A percentile compares a stretch with the other conserved stretches of the same genome.
These are phyloP conservation scores for Coemansia brasiliensis DNA, from an alignment of 192 early-diverging fungal genomes.

Conservation along the genomic window DNA sequence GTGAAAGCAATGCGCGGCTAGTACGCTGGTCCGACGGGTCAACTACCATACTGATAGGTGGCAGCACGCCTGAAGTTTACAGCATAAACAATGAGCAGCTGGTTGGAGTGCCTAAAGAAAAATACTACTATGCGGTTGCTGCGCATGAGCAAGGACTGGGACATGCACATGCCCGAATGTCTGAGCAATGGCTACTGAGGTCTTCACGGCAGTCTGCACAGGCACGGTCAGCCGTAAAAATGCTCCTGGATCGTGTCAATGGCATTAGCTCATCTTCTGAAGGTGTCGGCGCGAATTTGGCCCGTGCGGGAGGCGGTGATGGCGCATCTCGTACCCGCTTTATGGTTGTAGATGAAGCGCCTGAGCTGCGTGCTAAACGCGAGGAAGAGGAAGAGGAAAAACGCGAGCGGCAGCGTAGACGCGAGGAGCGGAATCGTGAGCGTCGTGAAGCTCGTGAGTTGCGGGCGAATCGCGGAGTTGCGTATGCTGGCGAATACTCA, in stretches of 20 bases:
- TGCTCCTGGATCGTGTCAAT: slow-evolving; percentile 14
- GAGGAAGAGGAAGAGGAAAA: slow-evolving; percentile 42
- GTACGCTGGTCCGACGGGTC: slow-evolving; percentile 57
- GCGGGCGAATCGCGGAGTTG: slow-evolving; percentile 11
- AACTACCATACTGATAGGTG: slow-evolving; percentile 38
- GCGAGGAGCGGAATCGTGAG: slow-evolving; percentile 41
- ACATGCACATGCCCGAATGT: slow-evolving; percentile 44
- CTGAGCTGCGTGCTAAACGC: slow-evolving; percentile 35
- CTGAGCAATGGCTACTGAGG: slow-evolving; percentile 40
- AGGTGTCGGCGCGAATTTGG: background rate
- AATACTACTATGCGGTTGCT: slow-evolving; percentile 29
- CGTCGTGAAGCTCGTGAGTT: slow-evolving; percentile 32
- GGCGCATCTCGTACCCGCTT: slow-evolving; percentile 39
- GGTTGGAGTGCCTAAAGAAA: slow-evolving; percentile 13
- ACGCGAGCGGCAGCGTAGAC: slow-evolving; percentile 43
- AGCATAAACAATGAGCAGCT: slow-evolving; percentile 33
- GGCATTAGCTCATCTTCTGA: background rate
- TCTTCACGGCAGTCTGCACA: slow-evolving; percentile 36
- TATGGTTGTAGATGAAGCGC: slow-evolving; percentile 41
- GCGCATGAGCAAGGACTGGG: slow-evolving; percentile 33
- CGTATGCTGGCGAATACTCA: slow-evolving; percentile 26
- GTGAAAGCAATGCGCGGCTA: slow-evolving; percentile 49
- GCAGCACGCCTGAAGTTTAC: slow-evolving; percentile 25
- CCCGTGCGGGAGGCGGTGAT: background rate
- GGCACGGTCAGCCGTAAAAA: slow-evolving; percentile 19